Evolutionary conservation across 2,329 filamentous ascomycete species (phyloP), one percentile per base, ranked within the genome.

Genomic region (Chrysosporium keratinophilum): DNA sequence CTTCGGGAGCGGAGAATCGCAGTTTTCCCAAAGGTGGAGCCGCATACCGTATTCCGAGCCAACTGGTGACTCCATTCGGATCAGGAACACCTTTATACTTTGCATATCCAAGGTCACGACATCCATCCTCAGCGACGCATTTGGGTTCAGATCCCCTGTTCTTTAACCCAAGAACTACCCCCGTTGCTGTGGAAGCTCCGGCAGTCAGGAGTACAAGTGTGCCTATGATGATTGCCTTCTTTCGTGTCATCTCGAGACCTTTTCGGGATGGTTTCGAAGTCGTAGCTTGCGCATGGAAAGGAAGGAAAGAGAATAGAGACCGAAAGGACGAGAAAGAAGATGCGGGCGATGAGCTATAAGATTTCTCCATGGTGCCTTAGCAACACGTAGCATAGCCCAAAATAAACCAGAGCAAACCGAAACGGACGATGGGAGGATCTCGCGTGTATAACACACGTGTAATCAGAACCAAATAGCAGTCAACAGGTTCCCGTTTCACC

Each of bases 1-100:
- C 82, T 61, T 77, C 71, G 0, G 87, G 85, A 11, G 81, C 80
- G 51, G 76, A 73, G 63, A 89, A 91, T 17, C 87, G 77, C 56
- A 87, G 64, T 5, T 78, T 61, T 1, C 82, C 83, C 1, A 85
- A 54, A 0, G 87, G 87, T 12, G 85, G 74, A 4, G 83, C 81
- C 1, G 86, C 87, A 70, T 81, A 93, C 42, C 85, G 79, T 58
- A 93, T 80, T 1, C 85, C 87, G 6, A 87, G 75, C 84, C 85
- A 91, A 65, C 84, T 76, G 1, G 78, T 81, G 46, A 88, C 71
- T 1, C 82, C 83, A 60, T 79, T 78, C 0, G 67, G 60, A 1
- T 77, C 70, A 1, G 72, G 63, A 3, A 71, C 67, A 7, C 87
- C 87, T 48, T 74, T 67, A 63, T 89, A 88, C 23, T 74, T 77